phyloP scores from a whole-genome alignment of 331 rosid genomes.

The Quercus tomentella region DNA sequence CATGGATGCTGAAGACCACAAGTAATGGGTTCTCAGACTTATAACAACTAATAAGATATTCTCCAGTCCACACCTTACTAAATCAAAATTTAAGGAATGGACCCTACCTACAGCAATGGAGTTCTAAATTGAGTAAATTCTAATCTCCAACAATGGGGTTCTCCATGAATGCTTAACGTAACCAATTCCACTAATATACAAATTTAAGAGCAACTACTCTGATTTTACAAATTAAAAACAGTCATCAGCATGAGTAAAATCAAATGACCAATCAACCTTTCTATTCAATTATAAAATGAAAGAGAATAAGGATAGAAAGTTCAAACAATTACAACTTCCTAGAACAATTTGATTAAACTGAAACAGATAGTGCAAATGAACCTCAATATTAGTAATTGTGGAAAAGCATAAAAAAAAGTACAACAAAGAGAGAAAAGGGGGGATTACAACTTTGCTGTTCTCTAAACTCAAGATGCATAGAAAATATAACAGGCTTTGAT shows the following conservation, averaged over 20 bases:
- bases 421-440: neutral
- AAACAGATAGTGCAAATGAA: neutral
- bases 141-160: neutral
- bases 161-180: neutral
- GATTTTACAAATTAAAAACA: neutral
- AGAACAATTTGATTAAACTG: conserved; percentile 7
- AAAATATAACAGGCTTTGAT: conserved; percentile 3
- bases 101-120: neutral
- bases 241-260: neutral
- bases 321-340: conserved; percentile 22
- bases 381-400: conserved; percentile 7
- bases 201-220: no score
- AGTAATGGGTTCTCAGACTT: neutral
- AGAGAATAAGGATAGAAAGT: neutral
- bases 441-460: neutral
- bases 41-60: neutral
- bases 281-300: conserved; percentile 3
- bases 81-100: neutral
- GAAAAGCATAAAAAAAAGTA: neutral
- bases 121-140: neutral
- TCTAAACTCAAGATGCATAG: neutral
- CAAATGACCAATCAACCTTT: conserved; percentile 13
- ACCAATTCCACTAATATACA: neutral
- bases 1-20: neutral
- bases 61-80: neutral